Evolutionary conservation across 352 stramenopile species (phyloP).

Genomic region (Phytophthora pluvialis): DNA sequence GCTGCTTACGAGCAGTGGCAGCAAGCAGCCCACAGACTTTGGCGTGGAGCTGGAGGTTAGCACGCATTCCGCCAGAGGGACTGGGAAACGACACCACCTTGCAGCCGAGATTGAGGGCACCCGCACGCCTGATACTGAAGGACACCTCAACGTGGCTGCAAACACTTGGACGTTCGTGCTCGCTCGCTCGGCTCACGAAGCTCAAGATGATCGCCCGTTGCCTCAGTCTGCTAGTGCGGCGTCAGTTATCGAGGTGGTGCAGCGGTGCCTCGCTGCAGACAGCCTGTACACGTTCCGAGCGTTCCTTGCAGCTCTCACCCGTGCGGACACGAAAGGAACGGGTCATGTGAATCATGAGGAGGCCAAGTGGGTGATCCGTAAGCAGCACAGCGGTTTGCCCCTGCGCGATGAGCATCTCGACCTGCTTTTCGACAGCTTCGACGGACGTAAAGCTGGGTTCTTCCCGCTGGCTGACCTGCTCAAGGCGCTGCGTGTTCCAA

Average conservation of each 20-base stretch:
- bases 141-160: slow-evolving; percentile 38
- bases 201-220: slow-evolving; percentile 51
- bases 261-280: slow-evolving; percentile 56
- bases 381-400: slow-evolving; percentile 50
- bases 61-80: slow-evolving; percentile 43
- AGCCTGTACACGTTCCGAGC: slow-evolving; percentile 71
- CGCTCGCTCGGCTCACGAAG: slow-evolving; percentile 41
- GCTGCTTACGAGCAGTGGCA: slow-evolving; percentile 55
- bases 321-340: slow-evolving; percentile 51
- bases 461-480: slow-evolving; percentile 60
- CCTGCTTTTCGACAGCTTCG: slow-evolving; percentile 71
- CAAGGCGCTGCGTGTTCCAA: slow-evolving; percentile 43
- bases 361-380: slow-evolving; percentile 63
- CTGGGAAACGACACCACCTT: slow-evolving; percentile 79
- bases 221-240: slow-evolving; percentile 48
- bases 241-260: slow-evolving; percentile 56
- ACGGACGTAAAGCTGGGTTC: slow-evolving; percentile 71
- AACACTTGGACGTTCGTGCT: slow-evolving; percentile 82
- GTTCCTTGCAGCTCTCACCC: slow-evolving; percentile 50
- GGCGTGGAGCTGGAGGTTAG: slow-evolving; percentile 82
- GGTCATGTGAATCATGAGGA: slow-evolving; percentile 73
- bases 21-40: slow-evolving; percentile 80
- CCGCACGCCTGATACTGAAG: slow-evolving; percentile 77
- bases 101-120: slow-evolving; percentile 58
- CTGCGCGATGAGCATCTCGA: slow-evolving; percentile 82